Evolutionary conservation across 2,329 filamentous ascomycete species (phyloP), one percentile per base, ranked within the genome.

Genomic region (Juglanconis juglandina): DNA sequence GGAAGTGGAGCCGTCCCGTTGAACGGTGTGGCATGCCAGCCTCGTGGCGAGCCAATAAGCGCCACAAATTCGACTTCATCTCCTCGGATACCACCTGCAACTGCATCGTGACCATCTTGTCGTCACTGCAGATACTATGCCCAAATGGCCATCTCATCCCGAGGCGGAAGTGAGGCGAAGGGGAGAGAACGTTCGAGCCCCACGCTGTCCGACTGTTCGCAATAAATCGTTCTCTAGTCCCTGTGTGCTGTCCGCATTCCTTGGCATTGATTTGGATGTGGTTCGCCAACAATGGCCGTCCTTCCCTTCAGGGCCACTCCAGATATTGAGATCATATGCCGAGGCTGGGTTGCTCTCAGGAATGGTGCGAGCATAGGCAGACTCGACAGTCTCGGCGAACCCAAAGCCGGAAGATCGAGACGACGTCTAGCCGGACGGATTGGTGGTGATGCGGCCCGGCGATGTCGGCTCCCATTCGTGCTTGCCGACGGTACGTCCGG

Each of bases 1-100:
- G 47, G 33, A 48, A 33, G 39, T 33, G 61, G 47, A 58, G 41
- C 48, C 47, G 30, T 35, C 24, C 5, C 24, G 32, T 7, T 34
- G 56, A 52, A 14, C 13, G 32, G 41, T 53, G 56, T 59, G 56
- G 56, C 49, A 59, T 41, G 48, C 56, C 56, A 58, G 33, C 37
- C 41, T 56, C 41, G 32, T 37, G 2, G n/a, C 47, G 11, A 35
- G 32, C 60, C 57, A 62, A 60, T 62, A 42, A 53, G 37, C 42
- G 54, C 49, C 37, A 39, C 37, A 30, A 13, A 41, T 35, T 35
- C 30, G 24, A 44, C 37, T 44, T 46, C 39, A 47, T 33, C 42
- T 44, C 50, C 41, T 46, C 44, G 10, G 33, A 7, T 56, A 14
- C 41, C 17, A 32, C 42, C 42, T 53, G 51, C 55, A 34, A 51